Base-by-base conservation (phyloP, 805 yeast genomes). In the Metschnikowia continentalis region DNA sequence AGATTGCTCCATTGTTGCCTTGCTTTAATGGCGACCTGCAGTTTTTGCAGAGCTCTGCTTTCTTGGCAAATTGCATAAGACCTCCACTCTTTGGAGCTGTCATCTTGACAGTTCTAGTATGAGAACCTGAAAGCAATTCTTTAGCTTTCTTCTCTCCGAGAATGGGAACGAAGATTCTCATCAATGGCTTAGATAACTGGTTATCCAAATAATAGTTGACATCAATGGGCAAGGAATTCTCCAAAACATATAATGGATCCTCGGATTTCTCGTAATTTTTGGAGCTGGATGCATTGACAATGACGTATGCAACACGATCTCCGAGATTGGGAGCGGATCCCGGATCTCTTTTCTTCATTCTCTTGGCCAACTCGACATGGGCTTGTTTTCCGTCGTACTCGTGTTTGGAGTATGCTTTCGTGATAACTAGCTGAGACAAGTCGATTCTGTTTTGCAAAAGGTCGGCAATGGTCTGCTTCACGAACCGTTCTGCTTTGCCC, bases 321-420 rank as follows among this genome's bases (percentile, higher is more conserved):
- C 99, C 99, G 44, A 94, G 78, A 11, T 90, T 83, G 3, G 99
- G 99, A 0, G 99, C 99, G 6, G 96, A 86, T 22, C 99, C 99
- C 0, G 96, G 86, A 64, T 94, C 99, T 75, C 99, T 85, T 65
- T 90, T 90, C 48, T 84, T 80, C 97, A 94, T 94, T 60, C 97
- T 78, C 61, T 91, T 96, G 0, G 99, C 97, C 42, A 94, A 77
- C 59, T 92, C 97, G 26, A 91, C 96, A 68, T 94, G 99, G 0
- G 99, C 97, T 67, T 94, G 99, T 55, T 94, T 96, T 26, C 91
- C 96, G 3, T 96, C 87, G 67, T 94, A 94, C 62, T 94, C 97
- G 47, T 88, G 86, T 52, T 87, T 77, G 3, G 97, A 86, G 42
- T 92, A 77, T 6, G 95, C 96, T 65, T 94, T 94, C 2, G 98